Conservation (phyloP, 164 flowering plant species). For the Saururus chinensis region DNA sequence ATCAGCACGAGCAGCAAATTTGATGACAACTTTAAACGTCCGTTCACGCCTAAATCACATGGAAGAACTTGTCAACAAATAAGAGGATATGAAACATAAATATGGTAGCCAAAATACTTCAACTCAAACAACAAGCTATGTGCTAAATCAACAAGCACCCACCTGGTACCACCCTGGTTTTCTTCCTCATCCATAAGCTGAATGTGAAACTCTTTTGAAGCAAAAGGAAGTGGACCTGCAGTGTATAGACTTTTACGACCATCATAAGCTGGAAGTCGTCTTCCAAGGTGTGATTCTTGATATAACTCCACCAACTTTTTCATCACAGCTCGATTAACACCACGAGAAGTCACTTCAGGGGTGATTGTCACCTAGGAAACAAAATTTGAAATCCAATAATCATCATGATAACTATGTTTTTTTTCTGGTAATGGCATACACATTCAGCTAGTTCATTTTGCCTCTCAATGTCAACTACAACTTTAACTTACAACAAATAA, state of each 20-base stretch:
- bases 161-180: conserved; percentile 64
- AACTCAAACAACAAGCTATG: not conserved
- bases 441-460: not conserved
- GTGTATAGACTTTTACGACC: conserved; percentile 93
- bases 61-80: not conserved
- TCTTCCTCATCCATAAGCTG: conserved; percentile 79
- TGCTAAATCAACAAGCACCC: not conserved
- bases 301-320: conserved; percentile 55
- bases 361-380: conserved; percentile 66
- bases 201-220: conserved; percentile 53
- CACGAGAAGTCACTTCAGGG: conserved; percentile 81
- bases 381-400: not conserved
- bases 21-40: conserved; percentile 70
- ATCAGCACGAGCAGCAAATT: conserved; percentile 84
- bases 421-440: too few species aligned
- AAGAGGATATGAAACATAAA: not conserved
- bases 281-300: conserved; percentile 74
- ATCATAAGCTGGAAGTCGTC: conserved; percentile 92
- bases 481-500: too few species aligned
- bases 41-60: conserved; percentile 51
- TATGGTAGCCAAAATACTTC: not conserved
- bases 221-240: conserved; percentile 93
- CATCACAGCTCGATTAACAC: conserved; percentile 87
- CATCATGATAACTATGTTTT: not conserved
- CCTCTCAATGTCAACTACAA: too few species aligned